Evolutionary conservation across 2,329 filamentous ascomycete genomes (phyloP), one percentile per base, ranked within the genome.

Genomic region (Nigrograna mackinnonii): DNA sequence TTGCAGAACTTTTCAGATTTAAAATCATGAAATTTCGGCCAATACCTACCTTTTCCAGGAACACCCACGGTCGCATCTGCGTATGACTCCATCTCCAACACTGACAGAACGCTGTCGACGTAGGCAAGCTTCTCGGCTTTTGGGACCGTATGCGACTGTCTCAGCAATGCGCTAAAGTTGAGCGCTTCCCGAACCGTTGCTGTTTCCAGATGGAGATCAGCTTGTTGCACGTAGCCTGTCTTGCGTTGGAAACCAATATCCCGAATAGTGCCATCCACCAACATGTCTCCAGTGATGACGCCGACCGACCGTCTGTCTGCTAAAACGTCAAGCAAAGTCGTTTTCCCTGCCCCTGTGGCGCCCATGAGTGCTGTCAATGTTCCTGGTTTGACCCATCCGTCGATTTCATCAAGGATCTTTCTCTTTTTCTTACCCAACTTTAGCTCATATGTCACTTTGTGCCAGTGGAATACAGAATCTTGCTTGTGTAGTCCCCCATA

Each of bases 391-490:
- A 79, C 75, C 68, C 68, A 80, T 9, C 66, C 78, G 20, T 65
- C 67, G 9, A 80, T 72, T 38, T 77, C 53, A 38, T 79, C 72
- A 13, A 80, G 58, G 13, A 80, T 59, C 37, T 72, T 57, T 18
- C 74, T 65, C 1, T 65, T 57, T 17, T 70, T 70, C 18, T 69
- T 71, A 50, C 76, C 74, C 47, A 79, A 92, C 68, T 83, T 88
- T 2, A 92, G 84, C 52, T 90, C 74, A 42, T 78, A 79, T 21
- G 61, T 66, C 5, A 80, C 71, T 50, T 79, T 64, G 18, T 66
- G 59, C 78, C 78, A 80, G 4, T 71, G 70, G 36, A 76, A 75
- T 7, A 16, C 16, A 11, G 34, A 22, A 19, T 6, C 6, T 22
- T 36, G 34, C 11, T 36, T 22, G 12, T 18, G 34, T 6, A 22